Evolutionary conservation across 306 rosid genomes (phyloP).

Genomic region (Prunus mume): DNA sequence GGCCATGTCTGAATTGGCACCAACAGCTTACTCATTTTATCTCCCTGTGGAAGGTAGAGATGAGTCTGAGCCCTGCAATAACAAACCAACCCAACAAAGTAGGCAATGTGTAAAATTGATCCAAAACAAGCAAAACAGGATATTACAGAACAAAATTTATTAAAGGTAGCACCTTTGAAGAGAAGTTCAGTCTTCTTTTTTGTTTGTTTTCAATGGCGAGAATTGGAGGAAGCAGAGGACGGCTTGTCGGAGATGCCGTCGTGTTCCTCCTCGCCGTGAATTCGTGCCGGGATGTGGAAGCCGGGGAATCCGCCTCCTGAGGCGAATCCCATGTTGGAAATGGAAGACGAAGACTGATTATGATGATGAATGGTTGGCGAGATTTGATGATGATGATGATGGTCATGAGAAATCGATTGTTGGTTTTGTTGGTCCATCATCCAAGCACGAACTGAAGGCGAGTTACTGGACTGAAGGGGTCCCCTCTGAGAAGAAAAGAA

Average conservation of each 20-base stretch:
- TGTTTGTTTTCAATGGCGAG: slow-evolving; percentile 67
- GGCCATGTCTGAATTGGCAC: background rate
- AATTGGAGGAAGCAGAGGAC: slow-evolving; percentile 93
- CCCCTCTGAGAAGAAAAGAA: slow-evolving; percentile 88
- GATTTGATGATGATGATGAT: slow-evolving; percentile 33
- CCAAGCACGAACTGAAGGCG: slow-evolving; percentile 78
- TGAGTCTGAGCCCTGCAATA: slow-evolving; percentile 21
- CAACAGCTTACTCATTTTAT: slow-evolving; percentile 11
- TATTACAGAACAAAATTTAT: background rate
- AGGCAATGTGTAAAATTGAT: background rate
- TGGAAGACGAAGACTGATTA: slow-evolving; percentile 25
- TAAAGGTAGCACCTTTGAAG: slow-evolving; percentile 45
- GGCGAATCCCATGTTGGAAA: slow-evolving; percentile 59
- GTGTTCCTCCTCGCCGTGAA: slow-evolving; percentile 84
- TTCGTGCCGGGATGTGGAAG: slow-evolving; percentile 76
- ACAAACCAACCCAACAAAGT: background rate
- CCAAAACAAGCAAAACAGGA: background rate
- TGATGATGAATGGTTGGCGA: slow-evolving; percentile 35
- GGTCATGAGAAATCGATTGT: slow-evolving; percentile 28
- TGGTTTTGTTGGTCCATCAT: slow-evolving; percentile 46
- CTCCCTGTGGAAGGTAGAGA: slow-evolving; percentile 4
- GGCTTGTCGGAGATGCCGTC: slow-evolving; percentile 77
- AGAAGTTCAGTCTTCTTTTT: slow-evolving; percentile 21
- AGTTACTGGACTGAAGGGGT: slow-evolving; percentile 99
- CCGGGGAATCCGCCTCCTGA: slow-evolving; percentile 59